Evolutionary conservation across 208 protist species (phyloP).

Genomic region (Phytomonas sp.): DNA sequence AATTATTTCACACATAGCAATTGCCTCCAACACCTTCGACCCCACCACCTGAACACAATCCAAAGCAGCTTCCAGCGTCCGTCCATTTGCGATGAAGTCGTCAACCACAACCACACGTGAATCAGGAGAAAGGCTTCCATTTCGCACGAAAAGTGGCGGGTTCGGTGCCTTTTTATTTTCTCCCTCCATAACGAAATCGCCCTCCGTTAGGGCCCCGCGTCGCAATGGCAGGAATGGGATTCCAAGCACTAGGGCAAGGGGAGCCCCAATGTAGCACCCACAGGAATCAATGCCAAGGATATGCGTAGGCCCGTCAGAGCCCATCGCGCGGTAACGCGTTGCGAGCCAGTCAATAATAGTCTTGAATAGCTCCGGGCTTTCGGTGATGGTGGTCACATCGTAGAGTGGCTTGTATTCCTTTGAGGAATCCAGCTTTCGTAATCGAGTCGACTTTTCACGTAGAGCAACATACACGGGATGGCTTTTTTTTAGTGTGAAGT

Average conservation of each 20-base stretch:
- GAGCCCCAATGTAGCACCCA: constrained; percentile 68
- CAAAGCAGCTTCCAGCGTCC: constrained; percentile 58
- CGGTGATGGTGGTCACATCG: constrained; percentile 80
- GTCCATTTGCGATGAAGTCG: constrained; percentile 79
- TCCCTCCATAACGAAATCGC: constrained; percentile 23
- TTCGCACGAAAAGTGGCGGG: constrained; percentile 39
- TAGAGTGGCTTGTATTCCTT: constrained; percentile 44
- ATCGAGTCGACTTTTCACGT: constrained; percentile 12
- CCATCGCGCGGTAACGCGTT: constrained; percentile 54
- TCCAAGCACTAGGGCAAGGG: constrained; percentile 62
- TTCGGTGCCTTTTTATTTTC: constrained; percentile 19
- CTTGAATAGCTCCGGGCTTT: constrained; percentile 56
- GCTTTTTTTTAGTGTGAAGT: constrained; percentile 27
- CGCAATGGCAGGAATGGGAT: constrained; percentile 74
- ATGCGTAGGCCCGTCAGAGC: constrained; percentile 45
- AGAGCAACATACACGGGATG: constrained; percentile 26
- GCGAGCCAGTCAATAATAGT: constrained; percentile 53
- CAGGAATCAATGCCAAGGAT: constrained; percentile 68
- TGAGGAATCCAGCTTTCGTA: constrained; percentile 1
- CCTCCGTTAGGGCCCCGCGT: constrained; percentile 29
- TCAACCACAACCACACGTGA: constrained; percentile 82
- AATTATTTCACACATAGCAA: constrained; percentile 62
- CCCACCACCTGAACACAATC: constrained; percentile 55
- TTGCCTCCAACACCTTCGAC: constrained; percentile 52
- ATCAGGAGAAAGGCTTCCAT: constrained; percentile 40